Percentiles rank a stretch among this genome's conserved stretches.
phyloP scores from a whole-genome alignment of 768 basidiomycete species.

The Leucosporidium yakuticum region DNA sequence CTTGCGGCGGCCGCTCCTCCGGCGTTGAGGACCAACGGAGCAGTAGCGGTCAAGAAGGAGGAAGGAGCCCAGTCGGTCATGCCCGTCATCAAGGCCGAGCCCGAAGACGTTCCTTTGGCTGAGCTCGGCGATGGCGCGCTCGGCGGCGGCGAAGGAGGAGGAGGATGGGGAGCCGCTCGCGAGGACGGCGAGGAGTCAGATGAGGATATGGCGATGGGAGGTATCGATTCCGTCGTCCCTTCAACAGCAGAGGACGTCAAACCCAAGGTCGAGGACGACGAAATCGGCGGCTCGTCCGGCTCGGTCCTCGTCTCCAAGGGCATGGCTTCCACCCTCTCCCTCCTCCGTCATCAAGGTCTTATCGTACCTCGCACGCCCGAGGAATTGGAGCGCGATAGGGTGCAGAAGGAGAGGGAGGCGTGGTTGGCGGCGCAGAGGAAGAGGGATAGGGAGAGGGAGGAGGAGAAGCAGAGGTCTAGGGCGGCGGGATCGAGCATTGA shows the following conservation, averaged over 20 bases:
- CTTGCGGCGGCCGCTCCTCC: slow-evolving; percentile 24
- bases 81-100: slow-evolving; percentile 34
- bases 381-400: slow-evolving; percentile 65
- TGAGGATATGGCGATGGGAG: slow-evolving; percentile 67
- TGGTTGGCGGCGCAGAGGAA: slow-evolving; percentile 85
- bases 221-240: slow-evolving; percentile 38
- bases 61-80: slow-evolving; percentile 26
- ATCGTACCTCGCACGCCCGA: slow-evolving; percentile 61
- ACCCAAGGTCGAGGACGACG: slow-evolving; percentile 42
- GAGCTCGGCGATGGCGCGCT: slow-evolving; percentile 10
- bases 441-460: slow-evolving; percentile 67
- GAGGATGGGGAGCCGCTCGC: slow-evolving; percentile 43
- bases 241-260: slow-evolving; percentile 39
- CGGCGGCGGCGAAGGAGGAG: not conserved
- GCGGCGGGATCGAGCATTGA: slow-evolving; percentile 67
- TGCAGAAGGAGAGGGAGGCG: slow-evolving; percentile 74
- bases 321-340: slow-evolving; percentile 78
- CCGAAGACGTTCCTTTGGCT: not conserved
- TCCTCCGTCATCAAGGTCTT: slow-evolving; percentile 88
- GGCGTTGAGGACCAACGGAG: not conserved
- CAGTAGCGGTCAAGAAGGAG: slow-evolving; percentile 2
- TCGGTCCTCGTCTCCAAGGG: slow-evolving; percentile 78
- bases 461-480: slow-evolving; percentile 67
- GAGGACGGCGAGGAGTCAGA: slow-evolving; percentile 48
- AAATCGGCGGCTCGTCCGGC: slow-evolving; percentile 56